Evolutionary conservation across 352 stramenopile genomes (phyloP), one percentile per base, ranked within the genome.

Genomic region (Pythium dissotocum): DNA sequence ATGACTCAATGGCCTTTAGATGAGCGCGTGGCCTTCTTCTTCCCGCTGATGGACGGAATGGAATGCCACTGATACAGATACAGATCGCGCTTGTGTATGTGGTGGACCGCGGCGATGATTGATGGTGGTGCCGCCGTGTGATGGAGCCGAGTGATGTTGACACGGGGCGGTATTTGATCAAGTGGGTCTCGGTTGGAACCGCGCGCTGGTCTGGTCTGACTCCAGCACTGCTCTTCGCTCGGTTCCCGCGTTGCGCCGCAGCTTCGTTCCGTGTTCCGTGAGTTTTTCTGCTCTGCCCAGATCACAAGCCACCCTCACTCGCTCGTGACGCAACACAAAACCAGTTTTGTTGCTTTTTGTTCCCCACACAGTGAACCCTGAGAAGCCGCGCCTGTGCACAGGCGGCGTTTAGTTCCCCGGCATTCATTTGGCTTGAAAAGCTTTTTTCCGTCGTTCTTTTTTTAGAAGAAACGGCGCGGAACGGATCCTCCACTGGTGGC

Each of bases 381-480:
- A 46, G 28, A 36, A 55, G 52, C 26, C 57, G 26, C 55, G 6
- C 36, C 24, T 16, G 42, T 7, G 38, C 40, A 12, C 57, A 1
- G 35, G 36, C 30, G 24, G 16, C 58, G 30, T 33, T 21, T 12
- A 42, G 35, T 33, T 49, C 42, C n/a, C 28, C 9, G 28, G 9
- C 32, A 28, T 18, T 53, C 60, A 66, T 66, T 67, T 54, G 30
- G 58, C 26, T 28, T 32, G n/a, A 42, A 13, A 1, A 26, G 4
- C 26, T 44, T 36, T 7, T 35, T 51, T 67, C 56, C 56, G 62
- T 67, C 65, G 51, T 54, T 67, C 32, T 71, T 71, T 71, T 71
- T 63, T 71, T 71, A 71, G 65, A 71, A 71, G 58, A 63, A 71
- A 63, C 57, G 9, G n/a, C 18, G 40, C 35, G 52, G 36, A 42